phyloP scores from a whole-genome alignment of 1,139 yeast species.

The Ashbya aceris region DNA sequence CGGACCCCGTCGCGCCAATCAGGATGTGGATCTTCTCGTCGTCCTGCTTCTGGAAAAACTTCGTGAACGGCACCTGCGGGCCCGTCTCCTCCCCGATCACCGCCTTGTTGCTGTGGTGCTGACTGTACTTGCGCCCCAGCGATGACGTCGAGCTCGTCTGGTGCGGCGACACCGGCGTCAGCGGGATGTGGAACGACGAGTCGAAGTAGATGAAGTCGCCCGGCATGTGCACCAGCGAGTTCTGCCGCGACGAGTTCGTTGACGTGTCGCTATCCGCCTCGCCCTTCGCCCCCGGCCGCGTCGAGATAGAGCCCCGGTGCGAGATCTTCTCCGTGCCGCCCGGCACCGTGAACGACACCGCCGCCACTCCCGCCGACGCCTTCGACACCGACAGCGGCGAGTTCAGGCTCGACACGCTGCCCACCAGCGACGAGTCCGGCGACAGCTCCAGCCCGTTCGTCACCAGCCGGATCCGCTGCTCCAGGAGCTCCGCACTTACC shows the following conservation, averaged over 20 bases:
- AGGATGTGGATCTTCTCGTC: conserved; percentile 79
- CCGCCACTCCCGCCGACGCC: conserved; percentile 10
- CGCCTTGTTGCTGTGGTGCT: conserved; percentile 30
- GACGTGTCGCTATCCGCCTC: conserved; percentile 6
- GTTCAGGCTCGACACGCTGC: conserved; percentile 9
- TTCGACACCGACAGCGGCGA: conserved; percentile 5
- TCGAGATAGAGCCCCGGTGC: conserved; percentile 40
- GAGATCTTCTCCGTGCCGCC: conserved; percentile 19
- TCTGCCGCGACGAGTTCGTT: conserved; percentile 18
- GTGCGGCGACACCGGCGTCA: conserved; percentile 4
- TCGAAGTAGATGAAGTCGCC: conserved; percentile 28
- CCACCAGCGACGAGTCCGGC: conserved; percentile 5
- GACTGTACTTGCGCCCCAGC: conserved; percentile 5
- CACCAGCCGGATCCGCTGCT: conserved; percentile 1
- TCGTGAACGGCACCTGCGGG: conserved; percentile 67
- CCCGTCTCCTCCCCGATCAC: conserved; percentile 46
- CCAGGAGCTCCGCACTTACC: conserved; percentile 1
- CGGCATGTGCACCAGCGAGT: conserved; percentile 29
- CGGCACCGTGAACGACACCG: conserved; percentile 25
- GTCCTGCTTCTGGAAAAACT: conserved; percentile 59
- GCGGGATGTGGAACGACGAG: conserved; percentile 5
- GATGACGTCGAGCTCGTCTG: conserved; percentile 3
- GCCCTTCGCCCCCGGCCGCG: conserved; percentile 15
- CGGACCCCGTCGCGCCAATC: conserved; percentile 91
- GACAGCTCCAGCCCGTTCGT: conserved; percentile 5